Evolutionary conservation across 371 early-diverging fungal genomes (phyloP).

Genomic region (Mucor lusitanicus): DNA sequence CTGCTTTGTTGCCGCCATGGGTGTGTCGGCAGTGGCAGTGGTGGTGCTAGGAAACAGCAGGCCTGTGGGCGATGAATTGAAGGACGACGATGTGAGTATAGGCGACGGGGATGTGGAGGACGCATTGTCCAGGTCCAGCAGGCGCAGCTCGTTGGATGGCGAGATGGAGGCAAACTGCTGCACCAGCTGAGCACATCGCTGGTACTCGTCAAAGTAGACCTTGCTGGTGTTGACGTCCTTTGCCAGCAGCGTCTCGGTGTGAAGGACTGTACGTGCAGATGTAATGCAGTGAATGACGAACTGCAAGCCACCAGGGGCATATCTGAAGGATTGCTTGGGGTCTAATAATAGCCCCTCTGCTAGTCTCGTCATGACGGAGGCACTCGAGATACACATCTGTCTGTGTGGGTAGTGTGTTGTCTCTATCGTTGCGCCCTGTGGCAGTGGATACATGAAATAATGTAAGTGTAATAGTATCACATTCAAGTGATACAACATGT

Average conservation of each 20-base stretch:
- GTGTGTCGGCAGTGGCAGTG: neutral
- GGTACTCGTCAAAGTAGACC: conserved; percentile 24
- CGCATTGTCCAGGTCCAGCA: neutral
- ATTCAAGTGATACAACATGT: conserved; percentile 82
- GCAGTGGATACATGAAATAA: conserved; percentile 53
- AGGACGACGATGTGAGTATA: neutral
- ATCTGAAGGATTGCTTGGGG: conserved; percentile 15
- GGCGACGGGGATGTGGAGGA: conserved; percentile 18
- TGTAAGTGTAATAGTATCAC: conserved; percentile 84
- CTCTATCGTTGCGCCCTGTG: neutral
- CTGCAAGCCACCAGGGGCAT: conserved; percentile 35
- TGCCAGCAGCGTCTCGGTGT: conserved; percentile 17
- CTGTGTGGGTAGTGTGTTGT: conserved; percentile 30
- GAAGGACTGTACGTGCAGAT: conserved; percentile 37
- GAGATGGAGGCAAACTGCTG: conserved; percentile 34
- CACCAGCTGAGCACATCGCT: conserved; percentile 22
- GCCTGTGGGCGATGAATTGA: neutral
- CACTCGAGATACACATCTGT: conserved; percentile 33
- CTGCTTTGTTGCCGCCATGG: neutral
- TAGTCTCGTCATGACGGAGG: conserved; percentile 42
- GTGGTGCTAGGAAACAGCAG: neutral
- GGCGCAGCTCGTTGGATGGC: conserved; percentile 37
- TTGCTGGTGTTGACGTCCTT: conserved; percentile 13
- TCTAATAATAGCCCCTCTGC: conserved; percentile 33
- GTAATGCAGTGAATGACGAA: conserved; percentile 40